A percentile compares a stretch with the other conserved stretches of the same genome.
phyloP scores from a whole-genome alignment of 1,284 basidiomycete species.

The Cutaneotrichosporon sp. region DNA sequence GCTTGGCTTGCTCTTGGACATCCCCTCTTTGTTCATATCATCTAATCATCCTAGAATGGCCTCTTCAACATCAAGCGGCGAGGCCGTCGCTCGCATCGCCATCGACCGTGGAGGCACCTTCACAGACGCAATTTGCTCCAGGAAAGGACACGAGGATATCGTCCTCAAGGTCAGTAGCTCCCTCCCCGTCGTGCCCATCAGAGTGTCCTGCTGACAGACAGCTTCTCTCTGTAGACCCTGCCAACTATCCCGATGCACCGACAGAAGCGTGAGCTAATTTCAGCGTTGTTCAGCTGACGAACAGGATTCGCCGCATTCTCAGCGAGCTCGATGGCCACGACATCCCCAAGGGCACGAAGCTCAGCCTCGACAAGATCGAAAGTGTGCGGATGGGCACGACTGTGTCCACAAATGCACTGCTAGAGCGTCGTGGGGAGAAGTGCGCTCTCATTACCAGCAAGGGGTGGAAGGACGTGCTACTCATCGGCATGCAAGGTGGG shows the following conservation, averaged over 20 bases:
- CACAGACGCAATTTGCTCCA: conserved; percentile 41
- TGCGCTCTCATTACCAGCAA: conserved; percentile 91
- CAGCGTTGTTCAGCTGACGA: background rate
- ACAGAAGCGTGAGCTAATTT: conserved; percentile 50
- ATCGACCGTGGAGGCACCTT: conserved; percentile 45
- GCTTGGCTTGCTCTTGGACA: background rate
- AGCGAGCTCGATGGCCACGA: conserved; percentile 66
- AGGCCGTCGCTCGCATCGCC: conserved; percentile 21
- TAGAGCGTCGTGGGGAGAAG: conserved; percentile 88
- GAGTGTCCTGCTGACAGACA: conserved; percentile 35
- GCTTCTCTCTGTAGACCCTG: conserved; percentile 75
- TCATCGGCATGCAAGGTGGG: conserved; percentile 40
- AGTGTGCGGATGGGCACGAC: conserved; percentile 48
- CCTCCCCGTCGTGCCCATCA: background rate
- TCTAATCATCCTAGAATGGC: no score
- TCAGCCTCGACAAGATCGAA: conserved; percentile 46
- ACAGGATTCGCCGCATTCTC: conserved; percentile 78
- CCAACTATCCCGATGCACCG: conserved; percentile 88
- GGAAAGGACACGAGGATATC: conserved; percentile 26
- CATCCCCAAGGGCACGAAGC: conserved; percentile 62
- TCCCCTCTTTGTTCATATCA: background rate
- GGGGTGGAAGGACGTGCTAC: conserved; percentile 55
- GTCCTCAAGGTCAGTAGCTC: conserved; percentile 25
- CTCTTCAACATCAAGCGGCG: background rate
- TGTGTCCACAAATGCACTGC: conserved; percentile 85